A percentile compares a stretch with the other conserved stretches of the same genome.
phyloP scores from a whole-genome alignment of 139 green algal genomes.

The Deuterostichococcus epilithicus region DNA sequence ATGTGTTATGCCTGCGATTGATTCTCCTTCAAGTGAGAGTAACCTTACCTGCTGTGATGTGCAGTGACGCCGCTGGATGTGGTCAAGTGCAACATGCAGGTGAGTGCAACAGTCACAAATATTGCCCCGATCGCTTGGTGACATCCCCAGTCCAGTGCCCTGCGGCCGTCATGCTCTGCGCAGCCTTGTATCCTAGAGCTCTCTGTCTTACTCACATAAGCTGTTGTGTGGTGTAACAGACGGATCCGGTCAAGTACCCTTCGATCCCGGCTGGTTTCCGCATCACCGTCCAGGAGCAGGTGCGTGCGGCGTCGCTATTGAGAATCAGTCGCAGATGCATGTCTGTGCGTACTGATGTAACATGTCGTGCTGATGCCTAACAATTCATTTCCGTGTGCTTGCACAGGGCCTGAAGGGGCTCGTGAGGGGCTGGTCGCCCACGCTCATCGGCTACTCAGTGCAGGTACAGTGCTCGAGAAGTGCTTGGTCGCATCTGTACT shows the following conservation, averaged over 20 bases:
- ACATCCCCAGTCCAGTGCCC: no score
- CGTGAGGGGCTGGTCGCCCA: constrained; percentile 80
- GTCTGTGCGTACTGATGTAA: no score
- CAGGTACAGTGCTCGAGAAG: no score
- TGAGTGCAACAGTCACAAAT: no score
- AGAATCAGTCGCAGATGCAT: no score
- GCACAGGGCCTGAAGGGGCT: constrained; percentile 63
- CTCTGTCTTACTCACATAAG: neutral
- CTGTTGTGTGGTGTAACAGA: neutral
- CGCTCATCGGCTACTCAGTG: constrained; percentile 77
- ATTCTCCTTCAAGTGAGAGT: no score
- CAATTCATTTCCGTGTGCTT: no score
- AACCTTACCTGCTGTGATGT: constrained; percentile 54
- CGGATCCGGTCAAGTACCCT: constrained; percentile 10
- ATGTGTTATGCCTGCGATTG: no score
- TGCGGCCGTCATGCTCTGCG: neutral
- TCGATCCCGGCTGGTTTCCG: neutral
- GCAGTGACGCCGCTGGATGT: constrained; percentile 86
- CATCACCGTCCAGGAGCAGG: neutral
- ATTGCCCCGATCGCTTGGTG: no score
- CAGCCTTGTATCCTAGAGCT: neutral
- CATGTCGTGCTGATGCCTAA: no score
- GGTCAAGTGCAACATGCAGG: constrained; percentile 91
- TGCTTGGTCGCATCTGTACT: no score
- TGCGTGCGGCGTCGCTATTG: no score